Base-by-base conservation (phyloP, 345 rosid species). In the Eucalyptus virginea region DNA sequence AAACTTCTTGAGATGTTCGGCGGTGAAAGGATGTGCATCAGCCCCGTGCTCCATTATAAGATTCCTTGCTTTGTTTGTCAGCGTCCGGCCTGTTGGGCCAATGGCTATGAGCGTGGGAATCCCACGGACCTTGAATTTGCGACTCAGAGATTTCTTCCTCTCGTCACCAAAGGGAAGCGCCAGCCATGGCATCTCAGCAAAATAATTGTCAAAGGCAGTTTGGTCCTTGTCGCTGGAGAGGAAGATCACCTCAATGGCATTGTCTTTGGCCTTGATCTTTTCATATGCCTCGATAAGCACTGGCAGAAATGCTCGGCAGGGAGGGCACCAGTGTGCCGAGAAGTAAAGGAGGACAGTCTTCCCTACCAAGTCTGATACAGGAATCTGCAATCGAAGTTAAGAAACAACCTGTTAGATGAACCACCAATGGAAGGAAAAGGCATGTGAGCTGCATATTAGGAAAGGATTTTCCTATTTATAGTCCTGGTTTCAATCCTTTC, bases 311-410 rank as follows among this genome's bases (percentile, higher is more conserved):
- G 89, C 91, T 16, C 92, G 92, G 51, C 95, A 93, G 19, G 93
- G 94, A 60, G 93, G 91, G 81, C 95, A 93, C 89, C 91, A 91
- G 54, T 91, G 92, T 86, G 93, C 92, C 47, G 95, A 93, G 93
- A 93, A 93, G 88, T 91, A 93, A 47, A 93, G 90, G 58, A 93
- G 94, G 19, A 93, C 72, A 54, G 85, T 91, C 91, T 93, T 93
- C 54, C 95, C 95, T 14, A 89, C 90, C 28, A 93, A 90, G 83
- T 90, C 92, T 10, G 91, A 89, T 52, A 92, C 93, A 11, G 81
- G 92, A 89, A 94, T 81, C 93, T 91, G 94, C 86, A 87, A 87
- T 13, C 14, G 3, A 72, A 65, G n/a, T 44, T 2, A 65, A 48
- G 51, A 21, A 18, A 88, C 50, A 67, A 81, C 37, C 40, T 37